phyloP scores from a whole-genome alignment of 768 basidiomycete genomes.

The Xerocomellus amylosporus region DNA sequence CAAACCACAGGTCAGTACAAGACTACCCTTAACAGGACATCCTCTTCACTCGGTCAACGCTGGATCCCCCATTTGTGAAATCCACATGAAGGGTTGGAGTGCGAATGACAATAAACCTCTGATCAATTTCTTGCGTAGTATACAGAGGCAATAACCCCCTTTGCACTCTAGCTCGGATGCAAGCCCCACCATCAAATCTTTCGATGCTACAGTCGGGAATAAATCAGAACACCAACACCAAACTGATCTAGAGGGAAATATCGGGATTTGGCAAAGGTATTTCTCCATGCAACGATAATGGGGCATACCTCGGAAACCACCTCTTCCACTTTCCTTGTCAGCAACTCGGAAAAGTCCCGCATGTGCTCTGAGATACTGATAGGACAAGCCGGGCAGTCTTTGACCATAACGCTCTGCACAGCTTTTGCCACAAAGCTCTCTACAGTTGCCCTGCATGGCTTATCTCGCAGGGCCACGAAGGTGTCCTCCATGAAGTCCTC shows the following conservation, averaged over 20 bases:
- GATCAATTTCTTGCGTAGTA: background rate
- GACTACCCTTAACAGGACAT: no score
- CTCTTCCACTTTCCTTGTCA: slow-evolving; percentile 7
- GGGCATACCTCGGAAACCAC: slow-evolving; percentile 7
- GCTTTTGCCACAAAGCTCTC: background rate
- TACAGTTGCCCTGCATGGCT: slow-evolving; percentile 15
- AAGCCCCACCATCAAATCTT: background rate
- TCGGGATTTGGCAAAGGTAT: background rate
- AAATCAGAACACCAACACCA: background rate
- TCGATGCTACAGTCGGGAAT: background rate
- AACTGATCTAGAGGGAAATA: background rate
- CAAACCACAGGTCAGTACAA: no score
- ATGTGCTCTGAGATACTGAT: slow-evolving; percentile 6
- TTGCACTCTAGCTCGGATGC: background rate
- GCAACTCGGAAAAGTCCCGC: slow-evolving; percentile 4
- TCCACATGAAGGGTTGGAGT: background rate
- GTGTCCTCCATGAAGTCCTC: slow-evolving; percentile 13
- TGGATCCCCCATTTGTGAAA: no score
- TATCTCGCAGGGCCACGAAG: slow-evolving; percentile 15
- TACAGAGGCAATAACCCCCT: background rate
- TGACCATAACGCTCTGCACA: background rate
- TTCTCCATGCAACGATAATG: background rate
- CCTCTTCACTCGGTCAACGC: no score
- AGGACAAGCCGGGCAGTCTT: slow-evolving; percentile 2
- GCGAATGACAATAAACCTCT: background rate